Conservation (phyloP, 129 eudicot species). For the Arctium lappa region DNA sequence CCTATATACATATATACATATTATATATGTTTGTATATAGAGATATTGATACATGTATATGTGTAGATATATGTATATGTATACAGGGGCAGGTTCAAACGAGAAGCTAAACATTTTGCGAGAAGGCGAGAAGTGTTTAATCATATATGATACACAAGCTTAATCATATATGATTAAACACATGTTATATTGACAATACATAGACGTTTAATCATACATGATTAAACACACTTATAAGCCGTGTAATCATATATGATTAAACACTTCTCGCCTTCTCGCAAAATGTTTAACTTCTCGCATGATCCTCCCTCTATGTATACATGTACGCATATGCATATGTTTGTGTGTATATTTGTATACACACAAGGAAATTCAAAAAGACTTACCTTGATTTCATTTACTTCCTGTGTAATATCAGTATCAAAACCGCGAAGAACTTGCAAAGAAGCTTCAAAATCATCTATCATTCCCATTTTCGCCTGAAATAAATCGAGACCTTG, state of each 20-base stretch:
- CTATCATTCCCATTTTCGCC: slow-evolving; percentile 99
- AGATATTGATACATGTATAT: no score
- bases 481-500: slow-evolving; percentile 14
- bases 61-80: neutral
- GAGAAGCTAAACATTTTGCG: no score
- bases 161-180: no score
- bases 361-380: neutral
- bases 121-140: no score
- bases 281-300: no score
- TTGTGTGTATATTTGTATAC: neutral
- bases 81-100: no score
- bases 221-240: no score
- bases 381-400: slow-evolving; percentile 81
- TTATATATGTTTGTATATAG: neutral
- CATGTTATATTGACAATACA: no score
- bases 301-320: neutral
- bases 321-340: neutral
- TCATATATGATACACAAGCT: no score
- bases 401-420: slow-evolving; percentile 85
- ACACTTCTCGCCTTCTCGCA: no score
- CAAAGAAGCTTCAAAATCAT: slow-evolving; percentile 87
- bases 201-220: no score
- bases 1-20: neutral
- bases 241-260: no score
- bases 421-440: slow-evolving; percentile 98